Evolutionary conservation across 495 filamentous ascomycete species (phyloP), one percentile per base, ranked within the genome.

Genomic region (Penicillium arizonense): DNA sequence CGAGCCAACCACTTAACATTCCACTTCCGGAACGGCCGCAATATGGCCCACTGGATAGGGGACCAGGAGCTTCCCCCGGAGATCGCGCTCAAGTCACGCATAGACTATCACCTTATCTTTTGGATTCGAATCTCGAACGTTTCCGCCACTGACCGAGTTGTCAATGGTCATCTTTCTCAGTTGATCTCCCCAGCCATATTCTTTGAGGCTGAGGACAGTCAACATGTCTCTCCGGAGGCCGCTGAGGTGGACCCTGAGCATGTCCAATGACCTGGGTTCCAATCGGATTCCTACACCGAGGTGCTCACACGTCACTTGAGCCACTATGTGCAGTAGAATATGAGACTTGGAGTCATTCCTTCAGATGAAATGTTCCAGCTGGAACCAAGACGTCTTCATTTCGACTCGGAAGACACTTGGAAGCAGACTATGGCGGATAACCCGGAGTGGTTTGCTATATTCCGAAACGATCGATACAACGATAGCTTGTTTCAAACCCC

Each of bases 1-100:
- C 69, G 85, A 47, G 71, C 77, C 2, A 82, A 86, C 43, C 85
- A 88, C 58, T 68, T 87, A 1, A 81, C 84, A 4, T 72, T 75
- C 8, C 85, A 88, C 62, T 88, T 87, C 71, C 80, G 83, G 53
- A 70, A 74, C 1, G 84, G 84, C 56, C 71, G 69, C 43, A 80
- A 75, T 41, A 88, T 88, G 84, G 77, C 75, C 18, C 77, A 86
- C 52, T 88, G 85, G 85, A 80, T 79, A 69, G 84, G 85, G 52
- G 84, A 84, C 62, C 86, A 83, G 78, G 85, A 81, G 63, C 85
- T 88, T 52, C 82, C 86, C 41, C 70, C 70, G 2, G 72, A 75
- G n/a, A 78, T 88, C 34, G 68, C 82, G 77, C 80, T 51, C 74
- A 82, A 65, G 73, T 87, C 46, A 79, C 81, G 64, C 84, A 86